Evolutionary conservation across 805 yeast species (phyloP), one percentile per base, ranked within the genome.

Genomic region (Kodamaea leandrae): DNA sequence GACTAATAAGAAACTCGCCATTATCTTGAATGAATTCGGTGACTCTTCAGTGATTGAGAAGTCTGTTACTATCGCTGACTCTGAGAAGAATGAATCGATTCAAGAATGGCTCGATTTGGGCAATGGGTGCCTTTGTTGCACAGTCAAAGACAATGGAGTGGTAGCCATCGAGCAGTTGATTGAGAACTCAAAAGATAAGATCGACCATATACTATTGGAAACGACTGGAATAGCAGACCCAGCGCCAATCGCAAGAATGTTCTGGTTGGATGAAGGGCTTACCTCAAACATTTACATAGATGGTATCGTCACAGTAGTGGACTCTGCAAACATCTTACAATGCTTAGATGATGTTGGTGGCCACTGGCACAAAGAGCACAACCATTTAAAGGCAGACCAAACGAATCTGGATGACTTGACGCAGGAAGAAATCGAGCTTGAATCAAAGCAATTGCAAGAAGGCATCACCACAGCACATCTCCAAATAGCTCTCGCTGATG

Each of bases 171-270:
- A 93, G 60, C 78, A 86, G 43, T 74, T 93, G 51, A 81, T 91
- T 45, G 82, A 80, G 21, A 75, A 81, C 39, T 75, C 82, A 23
- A 83, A 82, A 5, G 82, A 78, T 23, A 74, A 75, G 38, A 89
- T 91, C 38, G 99, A 93, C 61, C 85, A 91, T 56, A 89, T 93
- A n/a, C 60, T 93, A 17, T 66, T 93, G 39, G 99, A 93, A 57
- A 93, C 99, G 0, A 88, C 96, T 0, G 99, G 99, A 0, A 74
- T 93, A 12, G 99, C 99, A 0, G 98, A 93, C 57, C 99, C 99
- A 0, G 97, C 90, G 0, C 98, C 98, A 0, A 88, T 93, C 19
- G 96, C 97, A 4, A 78, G 82, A 48, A 91, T 91, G 96, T 93
- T 93, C 63, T 93, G 99, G 99, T 72, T 90, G 21, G 99, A 93